Conservation (phyloP, 2,329 filamentous ascomycete genomes). For the Acephala macrosclerotiorum region DNA sequence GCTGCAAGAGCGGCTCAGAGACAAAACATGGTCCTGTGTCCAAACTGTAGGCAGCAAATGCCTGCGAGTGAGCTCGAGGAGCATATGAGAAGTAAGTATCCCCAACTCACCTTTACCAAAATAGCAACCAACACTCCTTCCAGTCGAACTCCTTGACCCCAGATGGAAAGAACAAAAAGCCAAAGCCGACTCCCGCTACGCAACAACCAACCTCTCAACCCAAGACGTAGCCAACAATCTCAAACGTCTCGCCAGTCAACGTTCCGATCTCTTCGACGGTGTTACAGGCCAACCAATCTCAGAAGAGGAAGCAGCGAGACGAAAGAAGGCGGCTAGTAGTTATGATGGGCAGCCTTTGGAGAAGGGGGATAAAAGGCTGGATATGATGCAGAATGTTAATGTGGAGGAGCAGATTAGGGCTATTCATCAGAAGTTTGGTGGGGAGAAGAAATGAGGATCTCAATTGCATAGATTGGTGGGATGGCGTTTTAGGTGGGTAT, state of each 20-base stretch:
- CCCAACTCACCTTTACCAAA: background rate
- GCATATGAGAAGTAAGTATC: slow-evolving; percentile 80
- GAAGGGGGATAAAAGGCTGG: slow-evolving; percentile 60
- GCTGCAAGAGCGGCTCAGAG: slow-evolving; percentile 74
- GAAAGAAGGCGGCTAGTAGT: slow-evolving; percentile 77
- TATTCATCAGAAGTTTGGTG: slow-evolving; percentile 64
- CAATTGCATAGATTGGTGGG: background rate
- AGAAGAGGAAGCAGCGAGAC: slow-evolving; percentile 74
- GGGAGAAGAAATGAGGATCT: slow-evolving; percentile 40
- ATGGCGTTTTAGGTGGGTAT: slow-evolving; percentile 18
- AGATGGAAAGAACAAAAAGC: slow-evolving; percentile 96
- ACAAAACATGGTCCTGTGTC: slow-evolving; percentile 76
- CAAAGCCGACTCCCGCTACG: slow-evolving; percentile 83
- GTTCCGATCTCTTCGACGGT: slow-evolving; percentile 85
- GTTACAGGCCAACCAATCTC: slow-evolving; percentile 73
- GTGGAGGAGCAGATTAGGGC: slow-evolving; percentile 85
- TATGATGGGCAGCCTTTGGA: slow-evolving; percentile 70
- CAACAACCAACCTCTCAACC: slow-evolving; percentile 86
- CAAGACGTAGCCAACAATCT: slow-evolving; percentile 91
- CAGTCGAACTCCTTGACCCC: slow-evolving; percentile 88
- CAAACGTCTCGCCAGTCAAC: slow-evolving; percentile 90
- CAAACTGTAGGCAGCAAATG: slow-evolving; percentile 91
- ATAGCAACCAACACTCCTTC: slow-evolving; percentile 27
- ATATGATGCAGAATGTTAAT: slow-evolving; percentile 73
- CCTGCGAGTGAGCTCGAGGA: slow-evolving; percentile 87